Conservation (phyloP, 1,139 yeast species). For the Waltiozyma sp. region DNA sequence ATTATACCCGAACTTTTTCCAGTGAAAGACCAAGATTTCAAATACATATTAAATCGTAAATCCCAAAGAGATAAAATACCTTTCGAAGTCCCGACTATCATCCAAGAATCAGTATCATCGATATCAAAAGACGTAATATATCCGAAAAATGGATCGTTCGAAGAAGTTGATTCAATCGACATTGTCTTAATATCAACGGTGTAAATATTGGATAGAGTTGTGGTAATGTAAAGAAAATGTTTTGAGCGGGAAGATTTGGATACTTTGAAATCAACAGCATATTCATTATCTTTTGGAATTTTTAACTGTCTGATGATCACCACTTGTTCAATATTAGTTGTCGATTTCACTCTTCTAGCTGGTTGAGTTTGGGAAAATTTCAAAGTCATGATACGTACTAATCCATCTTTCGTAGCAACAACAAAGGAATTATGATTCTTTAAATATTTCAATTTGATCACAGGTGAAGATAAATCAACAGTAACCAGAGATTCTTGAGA, state of each 20-base stretch:
- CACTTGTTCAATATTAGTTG: constrained; percentile 21
- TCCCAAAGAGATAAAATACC: constrained; percentile 82
- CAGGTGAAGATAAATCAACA: constrained; percentile 35
- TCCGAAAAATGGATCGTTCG: constrained; percentile 58
- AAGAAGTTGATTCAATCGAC: constrained; percentile 32
- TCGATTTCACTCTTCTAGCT: constrained; percentile 2
- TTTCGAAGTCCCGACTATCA: constrained; percentile 60
- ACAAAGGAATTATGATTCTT: constrained; percentile 55
- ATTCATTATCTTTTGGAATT: constrained; percentile 26
- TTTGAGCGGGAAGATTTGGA: constrained; percentile 25
- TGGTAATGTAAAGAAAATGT: constrained; percentile 30
- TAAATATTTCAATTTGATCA: constrained; percentile 42
- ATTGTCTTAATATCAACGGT: constrained; percentile 52
- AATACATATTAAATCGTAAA: constrained; percentile 48
- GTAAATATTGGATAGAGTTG: constrained; percentile 43
- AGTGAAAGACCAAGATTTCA: constrained; percentile 53
- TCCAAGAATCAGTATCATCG: constrained; percentile 47
- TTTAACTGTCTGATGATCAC: constrained; percentile 34
- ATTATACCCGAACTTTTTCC: constrained; percentile 32
- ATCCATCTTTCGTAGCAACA: constrained; percentile 58
- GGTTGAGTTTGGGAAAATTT: constrained; percentile 31
- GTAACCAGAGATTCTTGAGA: constrained; percentile 46
- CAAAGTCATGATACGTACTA: constrained; percentile 44
- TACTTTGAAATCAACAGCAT: constrained; percentile 34
- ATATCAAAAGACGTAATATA: constrained; percentile 47